Evolutionary conservation across 2,329 filamentous ascomycete genomes (phyloP).

Genomic region (Aspergillus luchuensis): DNA sequence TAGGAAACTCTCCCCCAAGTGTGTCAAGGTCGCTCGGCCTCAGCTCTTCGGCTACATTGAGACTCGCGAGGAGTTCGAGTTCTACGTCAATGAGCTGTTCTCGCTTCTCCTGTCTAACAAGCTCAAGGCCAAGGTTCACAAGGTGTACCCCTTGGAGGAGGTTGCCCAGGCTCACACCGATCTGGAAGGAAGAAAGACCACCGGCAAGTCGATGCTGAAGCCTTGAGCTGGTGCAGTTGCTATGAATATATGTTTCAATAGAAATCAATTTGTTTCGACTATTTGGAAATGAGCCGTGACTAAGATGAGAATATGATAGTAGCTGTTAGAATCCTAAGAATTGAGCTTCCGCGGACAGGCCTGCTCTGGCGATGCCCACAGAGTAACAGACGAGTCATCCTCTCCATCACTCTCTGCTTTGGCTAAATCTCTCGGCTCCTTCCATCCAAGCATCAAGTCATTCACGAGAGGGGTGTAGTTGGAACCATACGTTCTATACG

Average conservation of each 20-base stretch:
- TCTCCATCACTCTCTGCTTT: background rate
- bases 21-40: slow-evolving; percentile 74
- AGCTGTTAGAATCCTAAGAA: background rate
- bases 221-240: slow-evolving; percentile 43
- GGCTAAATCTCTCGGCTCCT: slow-evolving; percentile 50
- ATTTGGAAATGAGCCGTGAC: background rate
- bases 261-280: background rate
- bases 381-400: background rate
- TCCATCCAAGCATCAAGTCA: slow-evolving; percentile 68
- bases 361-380: background rate
- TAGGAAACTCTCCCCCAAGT: slow-evolving; percentile 66
- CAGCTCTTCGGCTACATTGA: slow-evolving; percentile 70
- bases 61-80: slow-evolving; percentile 69
- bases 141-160: slow-evolving; percentile 74
- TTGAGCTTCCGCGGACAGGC: background rate
- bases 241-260: background rate
- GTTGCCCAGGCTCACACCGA: slow-evolving; percentile 72
- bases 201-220: slow-evolving; percentile 78
- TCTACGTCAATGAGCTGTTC: slow-evolving; percentile 72
- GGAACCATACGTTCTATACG: slow-evolving; percentile 58
- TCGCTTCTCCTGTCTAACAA: slow-evolving; percentile 68
- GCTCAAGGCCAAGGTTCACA: slow-evolving; percentile 72
- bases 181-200: slow-evolving; percentile 78
- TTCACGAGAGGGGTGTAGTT: slow-evolving; percentile 70
- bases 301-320: background rate